Base-by-base conservation (phyloP, 148 eudicot genomes). In the Chenopodium quinoa region DNA sequence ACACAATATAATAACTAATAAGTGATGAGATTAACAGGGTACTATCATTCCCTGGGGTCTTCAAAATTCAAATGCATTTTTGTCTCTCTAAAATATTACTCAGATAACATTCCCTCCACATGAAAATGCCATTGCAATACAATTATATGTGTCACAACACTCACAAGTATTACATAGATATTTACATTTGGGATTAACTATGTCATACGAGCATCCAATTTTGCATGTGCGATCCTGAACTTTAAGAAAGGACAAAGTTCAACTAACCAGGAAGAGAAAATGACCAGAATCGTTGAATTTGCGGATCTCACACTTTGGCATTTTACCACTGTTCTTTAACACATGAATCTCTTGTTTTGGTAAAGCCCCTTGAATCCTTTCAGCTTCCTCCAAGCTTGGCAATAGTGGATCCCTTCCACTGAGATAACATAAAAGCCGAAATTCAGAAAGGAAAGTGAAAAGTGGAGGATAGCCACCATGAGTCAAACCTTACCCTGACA, bases 401-500 rank as follows among this genome's bases (percentile, higher is more conserved):
- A 87, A 75, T 5, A 90, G 68, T 1, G 83, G 80, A 81, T 90
- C 91, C 50, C 71, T 87, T 27, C 91, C 88, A 84, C 89, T 86
- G 79, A 75, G 54, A 58, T 47, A 64, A 73, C 69, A 77, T 54
- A 34, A 34, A 75, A 76, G 58, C 31, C 4, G 17, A 40, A 7
- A 58, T 34, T 31, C 12, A 84, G 79, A 67, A 22, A 29, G 11
- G 56, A 44, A 54, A 46, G n/a, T 76, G 13, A 65, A 11, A 34
- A 37, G 17, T 66, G 27, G 34, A 65, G 56, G 25, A 32, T 54
- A 34, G 52, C 12, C 23, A 69, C 37, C 44, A 56, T 14, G 20
- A 75, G 8, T 68, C 27, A 58, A 44, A 40, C 37, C 44, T 46
- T 47, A 7, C 19, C 52, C 69, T 29, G 12, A 27, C 74, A 8